Base-by-base conservation (phyloP, 1,284 basidiomycete genomes). In the Malassezia dermatis region DNA sequence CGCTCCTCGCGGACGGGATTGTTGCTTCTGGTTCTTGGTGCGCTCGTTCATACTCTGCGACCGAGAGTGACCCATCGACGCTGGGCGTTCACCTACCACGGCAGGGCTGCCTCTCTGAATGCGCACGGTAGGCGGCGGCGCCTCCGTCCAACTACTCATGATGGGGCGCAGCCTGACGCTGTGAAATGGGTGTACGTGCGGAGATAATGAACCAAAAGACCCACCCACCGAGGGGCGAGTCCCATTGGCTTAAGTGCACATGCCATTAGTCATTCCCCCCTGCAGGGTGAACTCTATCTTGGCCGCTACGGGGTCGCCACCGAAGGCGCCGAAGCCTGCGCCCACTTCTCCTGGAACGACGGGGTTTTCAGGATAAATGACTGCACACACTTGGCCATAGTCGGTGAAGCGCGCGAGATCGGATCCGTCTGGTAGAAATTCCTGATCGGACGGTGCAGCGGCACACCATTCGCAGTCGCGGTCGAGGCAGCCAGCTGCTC, bases 361-460 rank as follows among this genome's bases (percentile, higher is more conserved):
- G 63, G 61, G n/a, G 53, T 51, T 53, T 59, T 58, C 27, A 58
- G 40, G n/a, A 65, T 50, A 42, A 65, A 65, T 21, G 64, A 56
- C 47, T 61, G 43, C 10, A 53, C 53, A 45, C 62, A 64, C 58
- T 72, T 71, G 53, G 71, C 71, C 71, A 74, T 74, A 17, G 71
- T 74, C 39, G 71, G 71, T 62, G 61, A 72, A 19, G 78, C 78
- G 53, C 79, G 70, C 31, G 78, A 78, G 58, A 80, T 77, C 6
- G 86, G 82, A 76, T 93, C 89, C 8, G 93, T 96, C 78, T 90
- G 85, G 79, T 96, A 98, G 78, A 96, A 98, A 80, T 95, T 95
- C 54, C 78, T 67, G 66, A 98, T 86, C 2, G 89, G 86, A 76
- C 85, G 87, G 76, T 80, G 80, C 77, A 96, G 83, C 8, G 82